Base-by-base conservation (phyloP, 495 filamentous ascomycete species). In the Cercophora sp. region DNA sequence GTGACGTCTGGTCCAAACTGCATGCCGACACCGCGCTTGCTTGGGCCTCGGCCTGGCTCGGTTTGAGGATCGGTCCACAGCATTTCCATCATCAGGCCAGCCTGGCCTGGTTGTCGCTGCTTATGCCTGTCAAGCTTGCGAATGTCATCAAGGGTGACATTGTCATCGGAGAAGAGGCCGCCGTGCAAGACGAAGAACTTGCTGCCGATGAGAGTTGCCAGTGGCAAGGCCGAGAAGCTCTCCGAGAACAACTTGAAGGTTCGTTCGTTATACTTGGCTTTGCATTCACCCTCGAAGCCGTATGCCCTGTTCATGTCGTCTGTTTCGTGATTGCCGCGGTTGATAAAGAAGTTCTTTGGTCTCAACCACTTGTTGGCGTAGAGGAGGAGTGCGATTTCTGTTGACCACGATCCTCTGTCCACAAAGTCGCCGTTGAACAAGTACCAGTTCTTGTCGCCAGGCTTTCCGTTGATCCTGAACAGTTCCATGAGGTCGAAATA, bases 21-120 rank as follows among this genome's bases (percentile, higher is more conserved):
- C 70, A 97, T 78, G 42, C 93, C 93, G 20, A 99, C 91, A 51
- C 93, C 93, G 64, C 93, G 83, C 79, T 99, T 99, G 75, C 89
- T 96, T 18, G 92, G 94, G 8, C 91, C 89, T 46, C 93, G 82
- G 22, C 93, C 93, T 40, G 88, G 87, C 55, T 82, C 75, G 0
- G 84, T 73, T 65, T 97, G 93, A 10, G 93, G 93, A 64, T 99
- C 93, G 0, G 93, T 97, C 93, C 93, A 99, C 16, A 99, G 82
- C 94, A 99, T 99, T 69, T 99, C 93, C 93, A 99, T 97, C 93
- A 99, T 99, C 59, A 99, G 73, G 25, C 93, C 93, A 37, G 85
- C 69, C 66, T 97, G 93, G 19, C 94, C 94, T n/a, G 93, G 93
- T 63, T 99, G 93, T 23, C 88, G 80, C 73, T 97, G 94, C 67